These are phyloP conservation scores for Fusarium stilboides DNA, from an alignment of 2,329 filamentous ascomycete genomes.

Conservation along the genomic window DNA sequence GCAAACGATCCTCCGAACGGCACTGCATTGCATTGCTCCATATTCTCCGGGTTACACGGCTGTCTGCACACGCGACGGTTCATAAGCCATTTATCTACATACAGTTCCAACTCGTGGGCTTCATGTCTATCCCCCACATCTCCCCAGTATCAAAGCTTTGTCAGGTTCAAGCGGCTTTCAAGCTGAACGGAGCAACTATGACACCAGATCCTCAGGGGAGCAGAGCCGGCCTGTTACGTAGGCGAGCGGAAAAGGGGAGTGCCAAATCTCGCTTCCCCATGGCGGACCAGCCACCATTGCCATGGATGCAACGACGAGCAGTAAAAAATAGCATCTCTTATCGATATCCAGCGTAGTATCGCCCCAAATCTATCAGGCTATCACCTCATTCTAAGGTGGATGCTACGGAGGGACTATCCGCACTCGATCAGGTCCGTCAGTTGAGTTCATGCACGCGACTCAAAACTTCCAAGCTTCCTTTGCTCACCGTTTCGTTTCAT, in stretches of 20 bases:
- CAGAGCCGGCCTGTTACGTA: neutral
- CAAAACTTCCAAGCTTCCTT: constrained; percentile 10
- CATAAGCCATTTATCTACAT: neutral
- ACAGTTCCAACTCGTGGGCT: neutral
- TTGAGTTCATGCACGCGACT: constrained; percentile 22
- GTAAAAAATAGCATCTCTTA: constrained; percentile 31
- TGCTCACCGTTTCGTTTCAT: constrained; percentile 40
- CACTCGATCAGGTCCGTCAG: constrained; percentile 14
- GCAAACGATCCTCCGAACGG: constrained; percentile 24
- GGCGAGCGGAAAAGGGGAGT: constrained; percentile 26
- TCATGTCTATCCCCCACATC: constrained; percentile 5
- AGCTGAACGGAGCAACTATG: constrained; percentile 4
- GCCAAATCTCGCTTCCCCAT: constrained; percentile 48
- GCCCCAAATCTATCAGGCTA: neutral
- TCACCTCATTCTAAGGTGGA: constrained; percentile 28
- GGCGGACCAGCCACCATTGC: constrained; percentile 29
- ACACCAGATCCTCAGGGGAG: neutral
- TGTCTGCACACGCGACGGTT: neutral
- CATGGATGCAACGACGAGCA: neutral
- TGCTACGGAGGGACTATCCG: constrained; percentile 13
- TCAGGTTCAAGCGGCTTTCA: constrained; percentile 14
- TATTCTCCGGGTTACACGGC: constrained; percentile 26
- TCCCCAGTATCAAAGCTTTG: neutral
- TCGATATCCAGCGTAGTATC: constrained; percentile 22
- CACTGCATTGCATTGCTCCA: constrained; percentile 11